Conservation (phyloP, 1,139 yeast genomes). For the Tardiomyces blankii region DNA sequence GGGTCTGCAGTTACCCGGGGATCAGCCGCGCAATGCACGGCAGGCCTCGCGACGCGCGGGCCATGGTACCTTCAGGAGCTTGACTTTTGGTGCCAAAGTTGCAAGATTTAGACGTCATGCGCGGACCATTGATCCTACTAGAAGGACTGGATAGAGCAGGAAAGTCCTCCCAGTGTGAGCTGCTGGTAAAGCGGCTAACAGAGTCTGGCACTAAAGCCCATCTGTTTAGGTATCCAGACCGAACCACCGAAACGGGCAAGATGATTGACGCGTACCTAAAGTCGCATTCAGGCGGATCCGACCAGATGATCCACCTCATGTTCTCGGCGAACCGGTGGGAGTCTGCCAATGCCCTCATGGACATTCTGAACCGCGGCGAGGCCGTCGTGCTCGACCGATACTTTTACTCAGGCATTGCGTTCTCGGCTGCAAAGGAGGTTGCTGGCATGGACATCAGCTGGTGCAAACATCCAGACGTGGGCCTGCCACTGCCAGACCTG, state of each 20-base stretch:
- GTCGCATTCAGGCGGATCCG: conserved; percentile 33
- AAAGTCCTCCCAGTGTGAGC: conserved; percentile 73
- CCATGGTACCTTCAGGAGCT: too few species aligned
- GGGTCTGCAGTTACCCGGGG: neutral
- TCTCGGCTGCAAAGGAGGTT: conserved; percentile 63
- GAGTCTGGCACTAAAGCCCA: conserved; percentile 26
- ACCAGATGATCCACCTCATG: conserved; percentile 72
- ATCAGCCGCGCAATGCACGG: neutral
- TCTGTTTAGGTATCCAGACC: conserved; percentile 72
- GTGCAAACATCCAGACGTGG: conserved; percentile 74
- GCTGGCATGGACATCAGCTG: conserved; percentile 49
- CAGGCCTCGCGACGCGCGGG: too few species aligned
- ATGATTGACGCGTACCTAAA: conserved; percentile 61
- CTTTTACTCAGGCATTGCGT: conserved; percentile 88
- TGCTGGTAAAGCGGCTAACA: conserved; percentile 32
- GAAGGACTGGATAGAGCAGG: conserved; percentile 97
- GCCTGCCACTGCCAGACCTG: conserved; percentile 79
- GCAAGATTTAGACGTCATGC: too few species aligned
- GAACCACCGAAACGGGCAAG: conserved; percentile 71
- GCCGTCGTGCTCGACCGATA: conserved; percentile 74
- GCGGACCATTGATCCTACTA: conserved; percentile 70
- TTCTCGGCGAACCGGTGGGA: conserved; percentile 98
- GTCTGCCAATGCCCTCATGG: conserved; percentile 37
- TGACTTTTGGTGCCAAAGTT: too few species aligned
- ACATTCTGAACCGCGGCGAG: conserved; percentile 39